These are phyloP conservation scores for Cichorium intybus DNA, from an alignment of 140 eudicot species.

Conservation along the genomic window DNA sequence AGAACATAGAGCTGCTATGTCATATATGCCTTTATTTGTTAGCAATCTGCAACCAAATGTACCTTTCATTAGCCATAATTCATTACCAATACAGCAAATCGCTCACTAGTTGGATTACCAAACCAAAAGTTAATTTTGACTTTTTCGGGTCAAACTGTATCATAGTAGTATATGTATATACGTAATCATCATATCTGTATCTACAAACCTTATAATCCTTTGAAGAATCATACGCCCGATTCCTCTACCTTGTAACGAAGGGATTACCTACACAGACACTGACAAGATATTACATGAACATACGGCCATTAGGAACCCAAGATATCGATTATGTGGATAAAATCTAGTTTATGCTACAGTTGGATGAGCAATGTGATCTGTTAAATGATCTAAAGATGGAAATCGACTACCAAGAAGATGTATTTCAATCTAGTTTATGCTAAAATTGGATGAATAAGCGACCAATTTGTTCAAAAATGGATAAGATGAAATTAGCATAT, in stretches of 20 bases:
- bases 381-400: not conserved
- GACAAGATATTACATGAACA: conserved; percentile 21
- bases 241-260: conserved; percentile 62
- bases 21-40: conserved; percentile 72
- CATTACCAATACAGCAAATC: not conserved
- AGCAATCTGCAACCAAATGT: conserved; percentile 61
- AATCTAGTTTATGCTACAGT: no score
- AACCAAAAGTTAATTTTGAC: not conserved
- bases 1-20: conserved; percentile 80
- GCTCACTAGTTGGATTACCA: not conserved
- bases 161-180: no score
- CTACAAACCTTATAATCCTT: conserved; percentile 60
- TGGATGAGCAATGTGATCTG: not conserved
- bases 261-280: conserved; percentile 64
- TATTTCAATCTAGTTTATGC: not conserved
- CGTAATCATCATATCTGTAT: no score
- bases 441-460: not conserved
- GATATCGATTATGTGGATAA: no score
- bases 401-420: not conserved
- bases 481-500: not conserved
- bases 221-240: conserved; percentile 71
- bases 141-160: conserved; percentile 11
- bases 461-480: not conserved
- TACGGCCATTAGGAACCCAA: not conserved
- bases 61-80: not conserved